phyloP scores from a whole-genome alignment of 2,329 filamentous ascomycete genomes.

The Colletotrichum truncatum region DNA sequence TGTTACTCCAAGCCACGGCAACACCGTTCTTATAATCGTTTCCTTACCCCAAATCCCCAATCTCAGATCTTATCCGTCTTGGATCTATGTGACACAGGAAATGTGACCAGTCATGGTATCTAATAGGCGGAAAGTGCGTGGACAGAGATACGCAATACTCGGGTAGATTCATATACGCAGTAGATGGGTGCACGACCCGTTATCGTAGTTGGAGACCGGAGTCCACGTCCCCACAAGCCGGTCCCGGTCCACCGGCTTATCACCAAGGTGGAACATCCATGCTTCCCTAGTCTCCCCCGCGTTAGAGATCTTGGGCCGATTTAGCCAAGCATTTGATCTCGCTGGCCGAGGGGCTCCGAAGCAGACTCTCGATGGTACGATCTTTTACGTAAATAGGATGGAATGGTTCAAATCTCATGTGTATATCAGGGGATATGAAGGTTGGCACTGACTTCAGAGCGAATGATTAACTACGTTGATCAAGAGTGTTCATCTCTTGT shows the following conservation, averaged over 20 bases:
- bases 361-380: slow-evolving; percentile 34
- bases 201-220: neutral
- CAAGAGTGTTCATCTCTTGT: too few species aligned
- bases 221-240: neutral
- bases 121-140: neutral
- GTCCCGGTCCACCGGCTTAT: neutral
- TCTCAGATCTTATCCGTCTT: neutral
- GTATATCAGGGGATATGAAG: neutral
- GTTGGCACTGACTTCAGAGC: neutral
- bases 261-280: neutral
- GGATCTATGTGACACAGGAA: neutral
- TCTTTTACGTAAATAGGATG: slow-evolving; percentile 30
- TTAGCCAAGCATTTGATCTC: neutral
- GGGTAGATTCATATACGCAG: neutral
- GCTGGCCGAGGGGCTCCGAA: neutral
- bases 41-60: neutral
- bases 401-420: neutral
- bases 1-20: neutral
- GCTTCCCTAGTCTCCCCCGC: neutral
- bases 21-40: slow-evolving; percentile 30
- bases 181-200: neutral
- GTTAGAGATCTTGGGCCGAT: neutral
- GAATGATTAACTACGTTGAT: neutral
- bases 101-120: neutral
- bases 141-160: neutral